phyloP scores from a whole-genome alignment of 2,329 filamentous ascomycete genomes.

The Raffaelea arxii region DNA sequence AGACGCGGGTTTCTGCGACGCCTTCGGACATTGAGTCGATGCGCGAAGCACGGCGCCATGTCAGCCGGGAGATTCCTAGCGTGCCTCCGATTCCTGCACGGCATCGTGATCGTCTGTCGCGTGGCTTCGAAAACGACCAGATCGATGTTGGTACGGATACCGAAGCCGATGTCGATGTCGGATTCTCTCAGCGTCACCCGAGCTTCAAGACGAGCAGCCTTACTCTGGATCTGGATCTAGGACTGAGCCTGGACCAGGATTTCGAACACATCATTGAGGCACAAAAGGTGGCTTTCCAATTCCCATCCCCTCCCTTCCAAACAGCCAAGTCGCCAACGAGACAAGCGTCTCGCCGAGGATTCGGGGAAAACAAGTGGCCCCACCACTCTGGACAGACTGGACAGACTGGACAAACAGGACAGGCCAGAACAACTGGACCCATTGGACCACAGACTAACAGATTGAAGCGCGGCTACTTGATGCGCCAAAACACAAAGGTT shows the following conservation, averaged over 20 bases:
- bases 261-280: slow-evolving; percentile 92
- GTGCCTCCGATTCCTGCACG: slow-evolving; percentile 53
- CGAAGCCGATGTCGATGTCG: slow-evolving; percentile 22
- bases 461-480: slow-evolving; percentile 74
- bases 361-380: slow-evolving; percentile 3
- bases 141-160: slow-evolving; percentile 23
- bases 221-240: slow-evolving; percentile 71
- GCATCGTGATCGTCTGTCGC: slow-evolving; percentile 46
- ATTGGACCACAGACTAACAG: slow-evolving; percentile 13
- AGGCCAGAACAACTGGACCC: too few relatives aligned
- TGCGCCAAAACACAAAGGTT: slow-evolving; percentile 97
- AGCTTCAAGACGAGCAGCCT: slow-evolving; percentile 77
- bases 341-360: slow-evolving; percentile 33
- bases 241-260: slow-evolving; percentile 80
- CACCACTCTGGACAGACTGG: background rate
- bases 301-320: slow-evolving; percentile 8
- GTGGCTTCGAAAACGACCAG: slow-evolving; percentile 29
- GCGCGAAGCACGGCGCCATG: slow-evolving; percentile 75
- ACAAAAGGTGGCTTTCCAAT: slow-evolving; percentile 75
- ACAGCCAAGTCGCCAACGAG: slow-evolving; percentile 18
- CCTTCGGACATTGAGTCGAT: slow-evolving; percentile 76
- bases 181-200: slow-evolving; percentile 48
- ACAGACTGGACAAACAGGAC: too few relatives aligned
- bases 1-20: slow-evolving; percentile 79
- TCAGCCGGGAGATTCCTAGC: slow-evolving; percentile 61